Conservation (phyloP, 768 basidiomycete genomes). For the Trametes cinnabarina region DNA sequence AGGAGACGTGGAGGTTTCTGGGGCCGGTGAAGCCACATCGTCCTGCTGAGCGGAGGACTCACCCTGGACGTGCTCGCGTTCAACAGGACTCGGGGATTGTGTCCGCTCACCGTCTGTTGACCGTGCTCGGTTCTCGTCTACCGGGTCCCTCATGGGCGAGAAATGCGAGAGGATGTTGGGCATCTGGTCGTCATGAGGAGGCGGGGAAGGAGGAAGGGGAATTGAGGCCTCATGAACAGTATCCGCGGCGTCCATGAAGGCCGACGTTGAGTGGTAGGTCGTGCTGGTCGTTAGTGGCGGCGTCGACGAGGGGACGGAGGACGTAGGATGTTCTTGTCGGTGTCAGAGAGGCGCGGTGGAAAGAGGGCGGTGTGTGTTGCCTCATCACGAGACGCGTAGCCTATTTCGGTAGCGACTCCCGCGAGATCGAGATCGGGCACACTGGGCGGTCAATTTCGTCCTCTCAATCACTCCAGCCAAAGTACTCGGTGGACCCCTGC, state of each 20-base stretch:
- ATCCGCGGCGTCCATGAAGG: conserved; percentile 22
- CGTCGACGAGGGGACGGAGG: conserved; percentile 3
- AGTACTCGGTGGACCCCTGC: too few relatives aligned
- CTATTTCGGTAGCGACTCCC: background rate
- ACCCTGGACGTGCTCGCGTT: background rate
- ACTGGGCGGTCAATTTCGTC: conserved; percentile 4
- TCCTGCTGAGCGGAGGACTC: background rate
- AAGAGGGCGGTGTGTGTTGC: conserved; percentile 22
- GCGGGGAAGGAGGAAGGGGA: conserved; percentile 28
- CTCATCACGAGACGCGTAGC: conserved; percentile 22
- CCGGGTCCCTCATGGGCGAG: conserved; percentile 13
- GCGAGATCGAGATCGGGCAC: conserved; percentile 4
- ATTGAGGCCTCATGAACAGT: conserved; percentile 23
- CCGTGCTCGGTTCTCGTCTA: conserved; percentile 20
- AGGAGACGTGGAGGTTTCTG: conserved; percentile 1
- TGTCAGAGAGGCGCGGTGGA: conserved; percentile 13
- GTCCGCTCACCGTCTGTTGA: conserved; percentile 9
- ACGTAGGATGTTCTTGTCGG: background rate
- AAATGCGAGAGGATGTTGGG: conserved; percentile 13
- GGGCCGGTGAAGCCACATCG: background rate
- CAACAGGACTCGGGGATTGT: background rate
- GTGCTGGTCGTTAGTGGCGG: conserved; percentile 14
- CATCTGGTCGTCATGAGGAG: conserved; percentile 21
- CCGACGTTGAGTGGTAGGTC: background rate
- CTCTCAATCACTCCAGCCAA: too few relatives aligned